phyloP scores from a whole-genome alignment of 192 early-diverging fungal genomes.

The Piromyces sp. region DNA sequence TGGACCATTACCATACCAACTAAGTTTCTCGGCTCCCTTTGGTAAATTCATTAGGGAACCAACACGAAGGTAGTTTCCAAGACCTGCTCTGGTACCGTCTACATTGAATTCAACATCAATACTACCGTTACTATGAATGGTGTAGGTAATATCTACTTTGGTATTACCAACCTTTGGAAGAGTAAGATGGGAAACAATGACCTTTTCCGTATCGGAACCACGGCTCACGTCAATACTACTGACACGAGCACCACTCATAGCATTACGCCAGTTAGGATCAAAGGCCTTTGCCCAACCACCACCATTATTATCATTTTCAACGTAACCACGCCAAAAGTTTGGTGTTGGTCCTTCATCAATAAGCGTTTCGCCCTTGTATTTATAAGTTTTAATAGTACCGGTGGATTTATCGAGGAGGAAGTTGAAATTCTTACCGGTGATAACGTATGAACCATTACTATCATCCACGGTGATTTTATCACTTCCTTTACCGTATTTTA shows the following conservation, averaged over 20 bases:
- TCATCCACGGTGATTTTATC: not conserved
- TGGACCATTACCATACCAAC: not conserved
- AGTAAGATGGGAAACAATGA: not conserved
- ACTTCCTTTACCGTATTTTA: not conserved
- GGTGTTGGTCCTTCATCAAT: not conserved
- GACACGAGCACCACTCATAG: not conserved
- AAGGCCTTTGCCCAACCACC: not conserved
- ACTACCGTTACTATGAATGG: not conserved
- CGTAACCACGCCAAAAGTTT: not conserved
- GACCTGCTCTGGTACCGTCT: not conserved
- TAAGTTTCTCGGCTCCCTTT: not conserved
- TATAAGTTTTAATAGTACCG: not conserved
- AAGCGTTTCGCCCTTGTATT: not conserved
- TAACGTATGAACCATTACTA: not conserved
- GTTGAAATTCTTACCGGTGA: not conserved
- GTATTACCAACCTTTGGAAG: not conserved
- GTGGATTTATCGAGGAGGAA: not conserved
- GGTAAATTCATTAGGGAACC: not conserved
- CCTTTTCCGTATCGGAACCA: not conserved
- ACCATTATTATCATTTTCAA: not conserved
- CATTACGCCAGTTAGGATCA: not conserved
- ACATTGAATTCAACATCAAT: not conserved
- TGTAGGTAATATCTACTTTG: not conserved
- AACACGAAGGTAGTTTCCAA: not conserved
- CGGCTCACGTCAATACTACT: not conserved